Base-by-base conservation (phyloP, 768 basidiomycete genomes). In the Mycena kentingensis region DNA sequence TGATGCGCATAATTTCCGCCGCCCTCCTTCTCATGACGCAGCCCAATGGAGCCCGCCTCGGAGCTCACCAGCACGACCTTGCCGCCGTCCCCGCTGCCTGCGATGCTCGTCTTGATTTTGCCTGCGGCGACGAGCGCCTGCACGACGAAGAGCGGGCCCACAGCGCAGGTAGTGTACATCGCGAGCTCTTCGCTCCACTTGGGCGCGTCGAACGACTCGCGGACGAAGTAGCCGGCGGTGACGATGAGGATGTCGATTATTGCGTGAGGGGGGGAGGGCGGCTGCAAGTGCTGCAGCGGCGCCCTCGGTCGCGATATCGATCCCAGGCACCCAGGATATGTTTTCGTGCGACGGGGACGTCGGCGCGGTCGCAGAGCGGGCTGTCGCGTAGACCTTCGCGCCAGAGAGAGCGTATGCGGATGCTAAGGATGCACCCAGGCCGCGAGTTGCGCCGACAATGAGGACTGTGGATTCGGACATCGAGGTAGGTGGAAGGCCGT, bases 1-100 rank as follows among this genome's bases (percentile, higher is more conserved):
- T 79, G 78, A 59, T 79, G 78, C 16, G 74, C 77, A 52, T 73
- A 78, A 61, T 77, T 79, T 12, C 75, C 74, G 2, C 76, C 76
- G 28, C 77, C 77, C 65, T 80, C 77, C 34, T 67, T 68, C 55
- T 65, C 61, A 0, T 76, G 77, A 5, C 77, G 65, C 12, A 78
- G 65, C 26, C 60, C 61, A 49, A 77, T 72, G 3, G 76, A 76
- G 0, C 76, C 78, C 6, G 72, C 76, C 65, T 80, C 78, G 3
- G 76, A 74, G 2, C 75, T 76, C 21, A 79, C 67, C 4, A 78
- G 63, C 26, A 77, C 61, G 49, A 78, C 63, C 52, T 76, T 77
- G 24, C 49, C 52, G 36, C 26, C 36, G 12, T 31, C 48, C 13
- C 31, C 47, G 5, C 36, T 44, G 0, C 27, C 38, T 1, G 35